These are phyloP conservation scores for Rhamnella rubrinervis DNA, from an alignment of 331 rosid species.

Conservation along the genomic window DNA sequence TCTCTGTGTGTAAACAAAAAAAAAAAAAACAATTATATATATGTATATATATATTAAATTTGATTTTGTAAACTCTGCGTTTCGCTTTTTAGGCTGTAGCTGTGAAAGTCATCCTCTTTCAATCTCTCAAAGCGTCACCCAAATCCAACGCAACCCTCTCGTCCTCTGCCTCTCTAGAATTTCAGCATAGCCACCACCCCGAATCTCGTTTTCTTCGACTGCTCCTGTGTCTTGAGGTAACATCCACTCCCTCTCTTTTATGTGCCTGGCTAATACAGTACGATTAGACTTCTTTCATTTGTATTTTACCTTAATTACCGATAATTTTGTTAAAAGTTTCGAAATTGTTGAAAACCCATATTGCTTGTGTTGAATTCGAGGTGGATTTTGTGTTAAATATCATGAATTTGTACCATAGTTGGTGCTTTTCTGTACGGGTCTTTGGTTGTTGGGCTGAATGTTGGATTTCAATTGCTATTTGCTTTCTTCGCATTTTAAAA, in stretches of 20 bases:
- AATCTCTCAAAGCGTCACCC: not conserved
- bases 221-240: conserved; percentile 35
- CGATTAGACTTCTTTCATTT: conserved; percentile 20
- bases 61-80: conserved; percentile 23
- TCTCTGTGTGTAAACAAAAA: too few relatives aligned
- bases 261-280: not conserved
- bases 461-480: conserved; percentile 33
- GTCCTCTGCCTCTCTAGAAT: conserved; percentile 5
- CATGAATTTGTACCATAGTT: conserved; percentile 10
- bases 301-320: conserved; percentile 1
- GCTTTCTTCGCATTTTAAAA: not conserved
- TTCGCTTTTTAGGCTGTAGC: conserved; percentile 25
- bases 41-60: not conserved
- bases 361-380: conserved; percentile 27
- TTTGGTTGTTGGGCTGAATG: conserved; percentile 16
- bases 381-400: conserved; percentile 25
- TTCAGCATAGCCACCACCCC: conserved; percentile 16
- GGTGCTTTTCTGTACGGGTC: not conserved
- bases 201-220: conserved; percentile 25
- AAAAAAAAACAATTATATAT: too few relatives aligned
- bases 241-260: not conserved
- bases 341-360: conserved; percentile 35
- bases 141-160: conserved; percentile 14
- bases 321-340: conserved; percentile 18
- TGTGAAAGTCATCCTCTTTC: conserved; percentile 22